Base-by-base conservation (phyloP, 805 yeast species). In the Ogataea pini region DNA sequence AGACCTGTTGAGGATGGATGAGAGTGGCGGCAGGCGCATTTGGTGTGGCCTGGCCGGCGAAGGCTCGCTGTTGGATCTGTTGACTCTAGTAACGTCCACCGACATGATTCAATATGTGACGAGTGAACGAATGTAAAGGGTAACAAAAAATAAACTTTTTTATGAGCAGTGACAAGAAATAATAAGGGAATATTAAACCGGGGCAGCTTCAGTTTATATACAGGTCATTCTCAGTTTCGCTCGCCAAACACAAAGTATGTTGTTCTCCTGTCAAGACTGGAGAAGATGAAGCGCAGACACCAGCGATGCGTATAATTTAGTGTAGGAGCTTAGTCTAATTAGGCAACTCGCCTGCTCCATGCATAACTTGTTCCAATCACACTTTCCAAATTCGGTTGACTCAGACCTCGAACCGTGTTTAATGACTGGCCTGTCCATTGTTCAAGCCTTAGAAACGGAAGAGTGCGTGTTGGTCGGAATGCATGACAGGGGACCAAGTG, bases 11-110 rank as follows among this genome's bases (percentile, higher is more conserved):
- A 61, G 47, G 12, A 61, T 44, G 14, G 63, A 51, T 3, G 63
- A 52, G 18, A 61, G 51, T n/a, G 65, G 61, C 18, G 65, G 65
- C 36, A 61, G 47, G 33, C 59, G 53, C 25, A 58, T 54, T 22
- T 47, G 55, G 29, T 50, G 43, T 6, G 43, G 37, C 28, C 33
- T 49, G 4, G 44, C 44, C 13, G 61, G 61, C 12, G 63, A 58
- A n/a, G 61, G 61, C 25, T 58, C 62, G 29, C 58, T 54, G 32
- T 57, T 54, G 40, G 63, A 52, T 50, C 62, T 57, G 33, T 47
- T 52, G 37, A 50, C 48, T 49, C 57, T 51, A 20, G 59, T 41
- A n/a, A 53, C 52, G 49, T 58, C 55, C 36, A 55, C 57, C n/a
- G 59, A 52, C 60, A 57, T 57, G 37, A 7, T 22, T n/a, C n/a